These are phyloP conservation scores for Ensete glaucum DNA, from an alignment of 176 grass and related monocot species.

Conservation along the genomic window DNA sequence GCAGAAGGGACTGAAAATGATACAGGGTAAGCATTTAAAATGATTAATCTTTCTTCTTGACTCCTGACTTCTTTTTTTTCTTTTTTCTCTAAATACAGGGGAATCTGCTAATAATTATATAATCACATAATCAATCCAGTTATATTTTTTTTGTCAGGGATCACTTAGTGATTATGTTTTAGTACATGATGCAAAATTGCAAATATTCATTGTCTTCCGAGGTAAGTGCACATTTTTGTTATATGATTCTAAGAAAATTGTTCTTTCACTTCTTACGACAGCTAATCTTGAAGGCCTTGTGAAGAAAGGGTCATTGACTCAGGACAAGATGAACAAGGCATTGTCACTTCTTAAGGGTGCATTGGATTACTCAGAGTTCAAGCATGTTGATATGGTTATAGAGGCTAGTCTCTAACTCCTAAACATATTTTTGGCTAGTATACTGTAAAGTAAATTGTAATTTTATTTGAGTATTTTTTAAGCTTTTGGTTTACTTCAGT, in stretches of 20 bases:
- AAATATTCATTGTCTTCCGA: neutral
- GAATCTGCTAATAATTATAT: too few relatives aligned
- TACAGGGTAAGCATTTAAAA: slow-evolving; percentile 53
- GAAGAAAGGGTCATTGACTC: slow-evolving; percentile 78
- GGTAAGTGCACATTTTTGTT: neutral
- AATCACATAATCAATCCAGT: too few relatives aligned
- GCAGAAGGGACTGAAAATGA: slow-evolving; percentile 77
- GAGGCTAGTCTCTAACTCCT: slow-evolving; percentile 35
- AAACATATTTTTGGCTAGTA: neutral
- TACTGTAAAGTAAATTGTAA: neutral
- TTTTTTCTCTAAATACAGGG: too few relatives aligned
- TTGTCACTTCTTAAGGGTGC: slow-evolving; percentile 74
- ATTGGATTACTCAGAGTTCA: slow-evolving; percentile 86
- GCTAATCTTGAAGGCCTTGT: slow-evolving; percentile 90
- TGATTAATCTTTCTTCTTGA: neutral
- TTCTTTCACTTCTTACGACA: slow-evolving; percentile 17
- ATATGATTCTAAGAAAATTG: slow-evolving; percentile 10
- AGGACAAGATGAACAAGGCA: slow-evolving; percentile 87
- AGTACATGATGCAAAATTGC: neutral
- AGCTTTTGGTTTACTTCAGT: neutral
- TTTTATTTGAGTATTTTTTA: neutral
- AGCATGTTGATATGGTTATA: slow-evolving; percentile 97
- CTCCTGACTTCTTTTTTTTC: neutral
- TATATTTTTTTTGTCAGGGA: neutral
- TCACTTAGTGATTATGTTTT: slow-evolving; percentile 8